These are phyloP conservation scores for Arthrobotrys sinensis DNA, from an alignment of 2,329 filamentous ascomycete genomes.

Conservation along the genomic window DNA sequence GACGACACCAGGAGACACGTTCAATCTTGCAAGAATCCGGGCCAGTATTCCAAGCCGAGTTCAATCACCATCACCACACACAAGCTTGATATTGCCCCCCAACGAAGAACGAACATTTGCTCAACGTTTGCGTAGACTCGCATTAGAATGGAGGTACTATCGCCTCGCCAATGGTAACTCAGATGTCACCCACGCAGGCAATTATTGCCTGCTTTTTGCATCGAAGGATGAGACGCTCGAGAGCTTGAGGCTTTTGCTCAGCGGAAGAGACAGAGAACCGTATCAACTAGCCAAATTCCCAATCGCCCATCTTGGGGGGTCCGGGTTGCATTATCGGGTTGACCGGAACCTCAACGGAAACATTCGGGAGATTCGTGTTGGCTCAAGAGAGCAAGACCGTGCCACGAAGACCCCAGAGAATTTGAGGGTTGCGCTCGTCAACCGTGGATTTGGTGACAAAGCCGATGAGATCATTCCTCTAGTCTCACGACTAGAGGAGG, in stretches of 20 bases:
- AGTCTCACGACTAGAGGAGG: conserved; percentile 46
- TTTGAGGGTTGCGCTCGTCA: conserved; percentile 37
- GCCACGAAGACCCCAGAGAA: conserved; percentile 48
- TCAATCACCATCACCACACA: conserved; percentile 55
- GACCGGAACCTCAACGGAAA: conserved; percentile 56
- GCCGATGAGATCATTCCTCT: conserved; percentile 56
- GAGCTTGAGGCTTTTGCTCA: conserved; percentile 55
- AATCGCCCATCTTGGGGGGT: conserved; percentile 51
- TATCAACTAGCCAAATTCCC: conserved; percentile 56
- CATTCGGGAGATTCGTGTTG: conserved; percentile 59
- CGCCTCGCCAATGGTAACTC: conserved; percentile 56
- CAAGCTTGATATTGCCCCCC: conserved; percentile 56
- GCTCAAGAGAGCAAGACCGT: conserved; percentile 49
- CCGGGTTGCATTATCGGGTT: conserved; percentile 54
- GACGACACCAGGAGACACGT: conserved; percentile 53
- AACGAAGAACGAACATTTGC: conserved; percentile 60
- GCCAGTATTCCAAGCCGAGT: conserved; percentile 58
- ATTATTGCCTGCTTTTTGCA: conserved; percentile 57
- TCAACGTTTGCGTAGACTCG: conserved; percentile 58
- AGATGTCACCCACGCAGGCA: conserved; percentile 53
- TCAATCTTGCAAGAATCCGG: conserved; percentile 61
- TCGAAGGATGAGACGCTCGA: conserved; percentile 59
- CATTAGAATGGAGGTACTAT: conserved; percentile 59
- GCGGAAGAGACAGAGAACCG: conserved; percentile 53
- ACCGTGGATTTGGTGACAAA: conserved; percentile 45